Base-by-base conservation (phyloP, 768 basidiomycete species). In the Tubosaeta sp. region DNA sequence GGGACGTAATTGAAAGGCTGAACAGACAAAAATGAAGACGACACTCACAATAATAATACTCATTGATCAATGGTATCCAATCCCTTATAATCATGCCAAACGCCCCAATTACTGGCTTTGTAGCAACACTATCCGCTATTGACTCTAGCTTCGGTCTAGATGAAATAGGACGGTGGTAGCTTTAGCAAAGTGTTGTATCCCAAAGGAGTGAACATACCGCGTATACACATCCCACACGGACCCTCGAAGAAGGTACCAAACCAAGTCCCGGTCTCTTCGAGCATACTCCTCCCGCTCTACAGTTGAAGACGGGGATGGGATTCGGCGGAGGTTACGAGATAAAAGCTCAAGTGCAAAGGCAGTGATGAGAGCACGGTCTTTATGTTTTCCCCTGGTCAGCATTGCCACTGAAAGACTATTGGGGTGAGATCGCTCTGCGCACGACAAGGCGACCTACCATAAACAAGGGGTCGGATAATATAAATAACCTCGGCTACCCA, bases 61-160 rank as follows among this genome's bases (percentile, higher is more conserved):
- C 88, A 65, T 93, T 83, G 54, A 93, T 88, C 65, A 93, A 71
- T 17, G 90, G 91, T 57, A 93, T 82, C 91, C 91, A 93, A 62
- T 91, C 90, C 57, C 82, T 84, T 52, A 90, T 65, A 52, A 93
- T 71, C 25, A 83, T 80, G 57, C 88, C 76, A 37, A 90, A 68
- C 44, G 91, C 65, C n/a, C 84, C 81, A 26, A 93, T 62, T 26
- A 91, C 46, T 14, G 89, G 89, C 42, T 75, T 76, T 51, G 73
- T 72, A 4, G 81, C 73, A 17, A 81, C 76, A 39, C 66, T 72
- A 55, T 80, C 71, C 31, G 81, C 83, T 56, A 91, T 71, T 2
- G 75, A 75, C 63, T 85, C 83, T 48, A 93, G 60, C 68, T 89
- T 91, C 25, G 88, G 88, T 57, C 91, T 91, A 61, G n/a, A 55